Evolutionary conservation across 306 rosid genomes (phyloP).

Genomic region (Glycine tomentella): DNA sequence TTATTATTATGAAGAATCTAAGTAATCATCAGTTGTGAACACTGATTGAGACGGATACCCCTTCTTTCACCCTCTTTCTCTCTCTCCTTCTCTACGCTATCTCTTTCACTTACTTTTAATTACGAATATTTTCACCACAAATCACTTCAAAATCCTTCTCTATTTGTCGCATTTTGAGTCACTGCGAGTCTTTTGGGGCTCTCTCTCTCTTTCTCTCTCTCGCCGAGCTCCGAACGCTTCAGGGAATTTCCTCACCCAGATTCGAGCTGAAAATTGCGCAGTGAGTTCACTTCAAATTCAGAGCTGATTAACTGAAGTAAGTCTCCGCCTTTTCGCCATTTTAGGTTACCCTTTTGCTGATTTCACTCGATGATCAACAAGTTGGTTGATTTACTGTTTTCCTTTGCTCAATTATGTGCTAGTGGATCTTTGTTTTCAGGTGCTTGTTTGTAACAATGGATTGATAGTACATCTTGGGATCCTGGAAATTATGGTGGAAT

Average conservation of each 20-base stretch:
- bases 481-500: conserved; percentile 40
- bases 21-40: conserved; percentile 47
- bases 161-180: conserved; percentile 54
- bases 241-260: conserved; percentile 58
- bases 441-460: conserved; percentile 49
- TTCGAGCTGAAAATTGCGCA: conserved; percentile 51
- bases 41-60: conserved; percentile 52
- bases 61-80: conserved; percentile 40
- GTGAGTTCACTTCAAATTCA: conserved; percentile 65
- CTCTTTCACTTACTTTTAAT: conserved; percentile 63
- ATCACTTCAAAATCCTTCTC: conserved; percentile 57
- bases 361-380: conserved; percentile 52
- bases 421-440: conserved; percentile 76
- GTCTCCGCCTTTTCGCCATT: conserved; percentile 46
- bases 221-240: conserved; percentile 42
- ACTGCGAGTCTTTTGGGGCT: conserved; percentile 45
- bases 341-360: conserved; percentile 42
- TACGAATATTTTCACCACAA: conserved; percentile 52
- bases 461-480: conserved; percentile 49
- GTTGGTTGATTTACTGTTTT: conserved; percentile 52
- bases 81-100: conserved; percentile 63
- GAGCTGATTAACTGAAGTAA: conserved; percentile 60
- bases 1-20: conserved; percentile 47
- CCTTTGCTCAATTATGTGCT: conserved; percentile 38
- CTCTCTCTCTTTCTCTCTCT: conserved; percentile 12